Conservation (phyloP, 176 grass and related monocot species). For the Metroxylon sagu region DNA sequence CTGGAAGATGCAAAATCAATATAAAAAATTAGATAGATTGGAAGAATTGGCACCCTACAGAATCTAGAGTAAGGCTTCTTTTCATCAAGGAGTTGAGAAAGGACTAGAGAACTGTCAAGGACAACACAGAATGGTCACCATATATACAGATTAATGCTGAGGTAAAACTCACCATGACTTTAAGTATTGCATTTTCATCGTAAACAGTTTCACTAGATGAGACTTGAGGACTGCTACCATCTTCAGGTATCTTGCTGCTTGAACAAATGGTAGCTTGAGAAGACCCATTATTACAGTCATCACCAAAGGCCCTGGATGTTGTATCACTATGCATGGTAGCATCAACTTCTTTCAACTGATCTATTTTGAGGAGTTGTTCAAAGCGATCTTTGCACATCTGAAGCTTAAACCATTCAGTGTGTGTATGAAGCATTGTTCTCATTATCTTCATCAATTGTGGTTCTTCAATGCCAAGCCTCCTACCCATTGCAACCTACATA, state of each 20-base stretch:
- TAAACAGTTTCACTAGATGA: conserved; percentile 51
- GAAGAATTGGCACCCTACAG: too few relatives aligned
- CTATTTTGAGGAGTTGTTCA: conserved; percentile 84
- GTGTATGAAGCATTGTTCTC: conserved; percentile 69
- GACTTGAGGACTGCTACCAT: conserved; percentile 64
- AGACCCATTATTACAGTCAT: conserved; percentile 73
- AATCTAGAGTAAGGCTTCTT: too few relatives aligned
- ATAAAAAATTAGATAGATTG: too few relatives aligned
- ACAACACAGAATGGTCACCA: too few relatives aligned
- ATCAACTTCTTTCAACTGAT: conserved; percentile 77
- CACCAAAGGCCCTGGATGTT: conserved; percentile 34
- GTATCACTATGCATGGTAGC: conserved; percentile 17
- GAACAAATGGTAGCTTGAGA: conserved; percentile 89
- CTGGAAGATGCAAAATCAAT: too few relatives aligned
- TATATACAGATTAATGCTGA: not conserved
- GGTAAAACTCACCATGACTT: conserved; percentile 79
- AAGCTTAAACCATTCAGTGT: conserved; percentile 96
- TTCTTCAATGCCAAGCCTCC: conserved; percentile 95
- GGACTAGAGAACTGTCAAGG: too few relatives aligned
- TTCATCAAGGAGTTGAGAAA: too few relatives aligned
- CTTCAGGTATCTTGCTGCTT: conserved; percentile 67
- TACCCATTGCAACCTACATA: conserved; percentile 80
- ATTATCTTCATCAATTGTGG: conserved; percentile 95
- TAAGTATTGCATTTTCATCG: conserved; percentile 84
- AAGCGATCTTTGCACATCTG: conserved; percentile 99